Percentiles rank a stretch among this genome's conserved stretches.
phyloP scores from a whole-genome alignment of 192 early-diverging fungal genomes.

The Entomortierella parvispora region DNA sequence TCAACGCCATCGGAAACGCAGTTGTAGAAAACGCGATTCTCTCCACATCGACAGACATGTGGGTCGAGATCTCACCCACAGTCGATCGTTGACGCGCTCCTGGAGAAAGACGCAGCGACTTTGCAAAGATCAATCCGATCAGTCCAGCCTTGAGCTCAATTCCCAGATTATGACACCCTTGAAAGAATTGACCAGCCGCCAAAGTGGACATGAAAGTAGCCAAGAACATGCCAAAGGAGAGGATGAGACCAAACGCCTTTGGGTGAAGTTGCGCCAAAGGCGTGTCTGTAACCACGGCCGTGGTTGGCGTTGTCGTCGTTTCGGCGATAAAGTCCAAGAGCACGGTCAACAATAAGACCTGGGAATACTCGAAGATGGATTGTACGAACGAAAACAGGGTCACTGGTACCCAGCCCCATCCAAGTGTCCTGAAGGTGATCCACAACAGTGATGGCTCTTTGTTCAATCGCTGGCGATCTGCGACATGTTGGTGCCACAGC shows the following conservation, averaged over 20 bases:
- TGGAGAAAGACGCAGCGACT: slow-evolving; percentile 27
- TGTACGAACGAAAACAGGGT: slow-evolving; percentile 3
- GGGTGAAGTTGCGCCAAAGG: neutral
- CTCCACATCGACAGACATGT: slow-evolving; percentile 40
- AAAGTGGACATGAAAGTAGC: slow-evolving; percentile 5
- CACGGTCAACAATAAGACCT: slow-evolving; percentile 15
- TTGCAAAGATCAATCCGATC: slow-evolving; percentile 32
- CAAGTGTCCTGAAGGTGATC: neutral
- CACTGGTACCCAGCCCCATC: slow-evolving; percentile 6
- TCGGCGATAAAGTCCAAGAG: slow-evolving; percentile 23
- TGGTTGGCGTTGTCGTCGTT: neutral
- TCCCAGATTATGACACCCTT: neutral
- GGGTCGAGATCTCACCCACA: slow-evolving; percentile 41
- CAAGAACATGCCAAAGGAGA: slow-evolving; percentile 29
- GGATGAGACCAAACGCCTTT: slow-evolving; percentile 16
- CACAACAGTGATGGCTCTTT: slow-evolving; percentile 5
- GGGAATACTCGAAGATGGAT: slow-evolving; percentile 17
- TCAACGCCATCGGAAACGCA: neutral
- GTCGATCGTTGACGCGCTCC: slow-evolving; percentile 21
- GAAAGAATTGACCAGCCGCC: slow-evolving; percentile 7
- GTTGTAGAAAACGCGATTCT: neutral
- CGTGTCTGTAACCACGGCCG: neutral
- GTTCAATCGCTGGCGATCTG: neutral
- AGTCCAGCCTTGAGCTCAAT: slow-evolving; percentile 23
- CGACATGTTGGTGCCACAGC: neutral